Conservation (phyloP, 2,329 filamentous ascomycete species). For the Fusarium austroafricanum region DNA sequence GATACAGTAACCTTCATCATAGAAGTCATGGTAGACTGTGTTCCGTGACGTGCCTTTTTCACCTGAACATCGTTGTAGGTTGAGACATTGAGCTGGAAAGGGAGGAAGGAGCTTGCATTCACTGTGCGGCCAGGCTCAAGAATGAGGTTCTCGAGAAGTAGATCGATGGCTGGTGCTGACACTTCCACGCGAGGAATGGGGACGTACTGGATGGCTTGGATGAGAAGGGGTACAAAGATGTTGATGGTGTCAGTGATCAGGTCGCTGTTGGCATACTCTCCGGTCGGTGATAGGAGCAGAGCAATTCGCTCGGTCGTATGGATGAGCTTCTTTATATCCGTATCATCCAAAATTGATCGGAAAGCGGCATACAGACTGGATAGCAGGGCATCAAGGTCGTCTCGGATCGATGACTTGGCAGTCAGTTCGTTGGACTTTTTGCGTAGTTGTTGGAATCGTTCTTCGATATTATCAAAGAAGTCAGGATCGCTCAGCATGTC, state of each 20-base stretch:
- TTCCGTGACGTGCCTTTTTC: constrained; percentile 75
- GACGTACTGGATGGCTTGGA: constrained; percentile 84
- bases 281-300: constrained; percentile 74
- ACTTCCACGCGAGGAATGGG: constrained; percentile 93
- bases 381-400: constrained; percentile 79
- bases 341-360: constrained; percentile 75
- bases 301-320: constrained; percentile 75
- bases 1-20: constrained; percentile 82
- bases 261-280: constrained; percentile 74
- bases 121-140: constrained; percentile 87
- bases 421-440: constrained; percentile 71
- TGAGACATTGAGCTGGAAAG: constrained; percentile 82
- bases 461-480: constrained; percentile 81
- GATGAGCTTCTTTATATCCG: constrained; percentile 76
- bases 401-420: constrained; percentile 73
- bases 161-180: constrained; percentile 82
- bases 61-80: constrained; percentile 90
- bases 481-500: constrained; percentile 86
- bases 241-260: constrained; percentile 81
- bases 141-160: constrained; percentile 90
- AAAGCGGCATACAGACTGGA: constrained; percentile 76
- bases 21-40: constrained; percentile 73
- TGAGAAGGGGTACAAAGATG: constrained; percentile 81
- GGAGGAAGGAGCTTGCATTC: constrained; percentile 89
- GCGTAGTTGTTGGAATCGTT: constrained; percentile 63